phyloP scores from a whole-genome alignment of 192 early-diverging fungal genomes.

The Entophlyctis helioformis region DNA sequence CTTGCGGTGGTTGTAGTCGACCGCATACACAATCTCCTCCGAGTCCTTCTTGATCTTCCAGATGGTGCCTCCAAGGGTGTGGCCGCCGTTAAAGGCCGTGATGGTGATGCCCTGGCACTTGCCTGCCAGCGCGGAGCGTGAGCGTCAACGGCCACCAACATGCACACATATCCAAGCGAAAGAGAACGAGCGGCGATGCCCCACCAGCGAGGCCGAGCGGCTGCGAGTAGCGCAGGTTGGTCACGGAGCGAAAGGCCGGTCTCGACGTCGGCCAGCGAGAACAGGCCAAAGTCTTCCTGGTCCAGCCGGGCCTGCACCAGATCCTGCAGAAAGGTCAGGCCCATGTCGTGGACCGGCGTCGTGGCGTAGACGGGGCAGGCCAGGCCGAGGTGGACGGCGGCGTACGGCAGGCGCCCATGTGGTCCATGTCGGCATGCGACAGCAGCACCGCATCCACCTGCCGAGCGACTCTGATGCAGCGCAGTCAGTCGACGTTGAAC shows the following conservation, averaged over 20 bases:
- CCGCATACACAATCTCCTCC: conserved; percentile 88
- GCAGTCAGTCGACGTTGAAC: neutral
- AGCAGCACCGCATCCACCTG: conserved; percentile 83
- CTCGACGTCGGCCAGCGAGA: conserved; percentile 70
- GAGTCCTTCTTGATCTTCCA: conserved; percentile 95
- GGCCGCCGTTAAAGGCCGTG: conserved; percentile 84
- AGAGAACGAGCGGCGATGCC: neutral
- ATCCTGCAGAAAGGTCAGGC: conserved; percentile 73
- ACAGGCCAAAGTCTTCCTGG: conserved; percentile 60
- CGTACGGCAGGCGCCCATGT: conserved; percentile 82
- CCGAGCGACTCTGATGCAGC: conserved; percentile 58
- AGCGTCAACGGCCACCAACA: too few relatives aligned
- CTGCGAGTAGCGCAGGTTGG: conserved; percentile 75
- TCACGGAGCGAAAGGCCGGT: conserved; percentile 73
- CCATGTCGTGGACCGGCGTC: conserved; percentile 86
- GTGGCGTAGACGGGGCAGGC: conserved; percentile 83
- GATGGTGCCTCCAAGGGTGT: conserved; percentile 89
- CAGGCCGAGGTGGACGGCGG: conserved; percentile 61
- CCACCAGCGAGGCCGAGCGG: conserved; percentile 56
- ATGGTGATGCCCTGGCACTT: conserved; percentile 78
- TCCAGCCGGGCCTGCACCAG: conserved; percentile 55
- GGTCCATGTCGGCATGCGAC: conserved; percentile 78
- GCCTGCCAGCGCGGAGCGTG: conserved; percentile 14
- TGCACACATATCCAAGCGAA: too few relatives aligned
- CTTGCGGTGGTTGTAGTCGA: conserved; percentile 89